phyloP scores from a whole-genome alignment of 2,329 filamentous ascomycete genomes.

The Pezicula radicicola region DNA sequence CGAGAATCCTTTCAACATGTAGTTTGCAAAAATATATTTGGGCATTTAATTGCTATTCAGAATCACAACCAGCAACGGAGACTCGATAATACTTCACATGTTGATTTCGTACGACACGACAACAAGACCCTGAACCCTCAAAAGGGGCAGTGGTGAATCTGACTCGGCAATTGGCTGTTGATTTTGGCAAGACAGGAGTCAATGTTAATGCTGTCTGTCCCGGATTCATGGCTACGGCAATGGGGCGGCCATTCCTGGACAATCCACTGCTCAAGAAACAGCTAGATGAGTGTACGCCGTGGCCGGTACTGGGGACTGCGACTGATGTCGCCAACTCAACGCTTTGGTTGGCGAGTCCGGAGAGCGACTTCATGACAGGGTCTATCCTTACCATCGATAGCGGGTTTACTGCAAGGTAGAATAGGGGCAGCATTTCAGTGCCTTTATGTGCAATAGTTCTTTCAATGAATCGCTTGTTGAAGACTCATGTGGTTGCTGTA shows the following conservation, averaged over 20 bases:
- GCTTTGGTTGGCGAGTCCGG: neutral
- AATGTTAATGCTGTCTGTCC: neutral
- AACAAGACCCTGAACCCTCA: no score
- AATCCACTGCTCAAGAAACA: neutral
- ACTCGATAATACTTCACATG: no score
- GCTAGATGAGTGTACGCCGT: neutral
- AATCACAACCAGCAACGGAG: no score
- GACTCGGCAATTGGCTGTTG: neutral
- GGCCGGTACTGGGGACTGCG: neutral
- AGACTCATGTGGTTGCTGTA: no score
- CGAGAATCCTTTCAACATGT: no score
- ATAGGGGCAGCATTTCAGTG: no score
- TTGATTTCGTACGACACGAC: no score
- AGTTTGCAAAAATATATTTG: no score
- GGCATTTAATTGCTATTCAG: no score
- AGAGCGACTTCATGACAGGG: neutral
- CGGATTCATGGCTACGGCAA: neutral
- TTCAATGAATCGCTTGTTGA: no score
- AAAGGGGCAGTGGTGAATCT: neutral
- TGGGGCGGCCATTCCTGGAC: neutral
- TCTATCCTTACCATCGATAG: neutral
- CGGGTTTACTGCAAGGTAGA: neutral
- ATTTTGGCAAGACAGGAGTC: neutral
- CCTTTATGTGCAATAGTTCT: no score
- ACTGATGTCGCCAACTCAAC: neutral